Percentiles rank a stretch among this genome's conserved stretches.
Evolutionary conservation across 495 filamentous ascomycete species (phyloP).

Genomic region (Annulohypoxylon moriforme): DNA sequence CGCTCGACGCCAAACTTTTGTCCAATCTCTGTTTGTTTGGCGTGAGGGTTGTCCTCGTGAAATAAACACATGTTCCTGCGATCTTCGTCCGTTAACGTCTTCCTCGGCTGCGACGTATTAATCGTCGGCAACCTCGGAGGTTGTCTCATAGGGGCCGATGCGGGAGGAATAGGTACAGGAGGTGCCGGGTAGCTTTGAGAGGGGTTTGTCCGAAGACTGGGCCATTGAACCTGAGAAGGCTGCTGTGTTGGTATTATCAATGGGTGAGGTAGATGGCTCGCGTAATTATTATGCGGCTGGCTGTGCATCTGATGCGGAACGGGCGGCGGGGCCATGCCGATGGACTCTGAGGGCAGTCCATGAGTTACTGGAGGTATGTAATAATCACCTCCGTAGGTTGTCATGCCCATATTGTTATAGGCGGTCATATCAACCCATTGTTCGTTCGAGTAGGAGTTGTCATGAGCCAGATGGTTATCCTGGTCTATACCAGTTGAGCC

Average conservation of each 20-base stretch:
- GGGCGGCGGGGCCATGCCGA: slow-evolving; percentile 58
- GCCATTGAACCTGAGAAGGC: slow-evolving; percentile 74
- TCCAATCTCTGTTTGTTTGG: slow-evolving; percentile 99
- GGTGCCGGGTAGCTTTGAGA: slow-evolving; percentile 61
- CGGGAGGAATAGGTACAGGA: slow-evolving; percentile 67
- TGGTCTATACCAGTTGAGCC: slow-evolving; percentile 61
- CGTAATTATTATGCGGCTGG: slow-evolving; percentile 51
- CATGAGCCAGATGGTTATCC: slow-evolving; percentile 60
- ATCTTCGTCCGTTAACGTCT: slow-evolving; percentile 93
- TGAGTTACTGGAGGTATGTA: slow-evolving; percentile 59
- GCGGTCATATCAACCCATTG: slow-evolving; percentile 62
- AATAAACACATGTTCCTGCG: slow-evolving; percentile 94
- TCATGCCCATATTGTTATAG: slow-evolving; percentile 60
- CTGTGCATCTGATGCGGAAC: slow-evolving; percentile 51
- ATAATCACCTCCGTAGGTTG: slow-evolving; percentile 56
- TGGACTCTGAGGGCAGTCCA: slow-evolving; percentile 59
- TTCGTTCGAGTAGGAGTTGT: slow-evolving; percentile 55
- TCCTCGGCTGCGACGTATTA: slow-evolving; percentile 74
- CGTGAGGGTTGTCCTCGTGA: slow-evolving; percentile 90
- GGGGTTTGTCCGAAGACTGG: slow-evolving; percentile 74
- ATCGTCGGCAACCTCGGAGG: slow-evolving; percentile 59
- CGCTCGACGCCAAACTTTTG: slow-evolving; percentile 96
- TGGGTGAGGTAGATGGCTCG: slow-evolving; percentile 55
- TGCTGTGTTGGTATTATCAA: slow-evolving; percentile 67
- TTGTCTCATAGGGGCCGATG: slow-evolving; percentile 61